Evolutionary conservation across 352 stramenopile species (phyloP), one percentile per base, ranked within the genome.

Genomic region (Globisporangium megalacanthum): DNA sequence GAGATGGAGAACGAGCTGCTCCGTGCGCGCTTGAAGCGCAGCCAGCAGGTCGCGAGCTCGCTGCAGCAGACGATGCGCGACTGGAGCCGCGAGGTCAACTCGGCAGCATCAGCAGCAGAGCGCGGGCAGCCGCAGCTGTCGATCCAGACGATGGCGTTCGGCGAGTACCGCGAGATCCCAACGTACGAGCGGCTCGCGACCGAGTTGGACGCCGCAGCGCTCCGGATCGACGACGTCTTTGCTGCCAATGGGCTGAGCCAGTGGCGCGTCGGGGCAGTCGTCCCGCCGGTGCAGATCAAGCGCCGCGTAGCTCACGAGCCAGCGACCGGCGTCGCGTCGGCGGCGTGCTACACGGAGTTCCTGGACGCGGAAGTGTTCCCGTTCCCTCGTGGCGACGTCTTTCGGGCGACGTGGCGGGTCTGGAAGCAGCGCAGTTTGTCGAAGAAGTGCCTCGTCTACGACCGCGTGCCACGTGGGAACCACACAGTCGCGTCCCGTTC

Each of bases 301-400:
- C 36, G 11, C 37, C 35, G 1, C 36, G n/a, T n/a, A n/a, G 20
- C 11, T 9, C 45, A n/a, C n/a, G n/a, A n/a, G n/a, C n/a, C 14
- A 25, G 9, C 20, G 37, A 14, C 37, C 17, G 10, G n/a, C 2
- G n/a, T n/a, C n/a, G n/a, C n/a, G n/a, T 33, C 15, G n/a, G n/a
- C n/a, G n/a, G 44, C 35, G 17, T n/a, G n/a, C n/a, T n/a, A n/a
- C n/a, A 42, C 52, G 2, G 56, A 62, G 33, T 11, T 62, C 22
- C 48, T 56, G 14, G 49, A 62, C 35, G 41, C 42, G 0, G 41
- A 62, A 13, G 39, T 46, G 31, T 39, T 62, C 14, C 49, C 56
- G 47, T 62, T 62, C 20, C 4, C 45, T 4, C 6, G 42, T 11
- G 39, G 9, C 20, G 37, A 33, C 25, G 56, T 62, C 14, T 50